Conservation (phyloP, 2,329 filamentous ascomycete species). For the Ophiocordyceps camponoti-leonardi region DNA sequence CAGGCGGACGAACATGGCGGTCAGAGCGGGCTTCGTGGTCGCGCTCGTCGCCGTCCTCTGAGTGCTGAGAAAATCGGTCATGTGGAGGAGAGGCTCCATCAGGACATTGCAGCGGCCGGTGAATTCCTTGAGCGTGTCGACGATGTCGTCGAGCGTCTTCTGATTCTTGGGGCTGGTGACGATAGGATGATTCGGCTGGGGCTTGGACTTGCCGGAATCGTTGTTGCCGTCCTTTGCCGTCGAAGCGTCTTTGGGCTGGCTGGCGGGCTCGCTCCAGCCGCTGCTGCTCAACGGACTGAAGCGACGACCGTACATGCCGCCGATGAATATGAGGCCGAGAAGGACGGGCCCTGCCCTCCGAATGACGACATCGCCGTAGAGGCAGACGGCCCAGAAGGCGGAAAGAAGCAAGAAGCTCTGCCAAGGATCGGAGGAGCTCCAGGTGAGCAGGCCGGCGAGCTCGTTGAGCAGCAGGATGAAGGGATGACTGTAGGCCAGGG, state of each 20-base stretch:
- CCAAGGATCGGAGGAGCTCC: slow-evolving; percentile 89
- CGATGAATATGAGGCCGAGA: slow-evolving; percentile 60
- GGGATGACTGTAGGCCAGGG: slow-evolving; percentile 87
- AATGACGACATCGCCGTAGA: slow-evolving; percentile 77
- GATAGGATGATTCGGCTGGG: slow-evolving; percentile 35
- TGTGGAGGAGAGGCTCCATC: slow-evolving; percentile 68
- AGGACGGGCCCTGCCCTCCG: slow-evolving; percentile 70
- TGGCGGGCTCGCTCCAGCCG: slow-evolving; percentile 41
- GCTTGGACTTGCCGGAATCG: slow-evolving; percentile 11
- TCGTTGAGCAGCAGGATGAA: slow-evolving; percentile 83
- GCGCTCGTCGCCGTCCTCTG: slow-evolving; percentile 81
- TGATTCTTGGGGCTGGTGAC: slow-evolving; percentile 56
- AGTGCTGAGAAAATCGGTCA: slow-evolving; percentile 88
- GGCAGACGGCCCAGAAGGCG: slow-evolving; percentile 66
- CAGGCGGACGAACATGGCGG: slow-evolving; percentile 75
- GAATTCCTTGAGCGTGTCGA: slow-evolving; percentile 80
- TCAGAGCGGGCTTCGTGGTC: slow-evolving; percentile 78
- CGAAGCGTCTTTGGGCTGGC: slow-evolving; percentile 13
- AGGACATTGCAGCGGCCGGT: slow-evolving; percentile 85
- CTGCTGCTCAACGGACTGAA: slow-evolving; percentile 85
- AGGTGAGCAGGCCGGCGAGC: slow-evolving; percentile 70
- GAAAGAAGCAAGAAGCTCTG: slow-evolving; percentile 85
- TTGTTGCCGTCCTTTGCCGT: slow-evolving; percentile 7
- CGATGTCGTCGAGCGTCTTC: slow-evolving; percentile 93
- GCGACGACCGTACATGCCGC: slow-evolving; percentile 80